These are phyloP conservation scores for Suillus cothurnatus DNA, from an alignment of 768 basidiomycete species.

Conservation along the genomic window DNA sequence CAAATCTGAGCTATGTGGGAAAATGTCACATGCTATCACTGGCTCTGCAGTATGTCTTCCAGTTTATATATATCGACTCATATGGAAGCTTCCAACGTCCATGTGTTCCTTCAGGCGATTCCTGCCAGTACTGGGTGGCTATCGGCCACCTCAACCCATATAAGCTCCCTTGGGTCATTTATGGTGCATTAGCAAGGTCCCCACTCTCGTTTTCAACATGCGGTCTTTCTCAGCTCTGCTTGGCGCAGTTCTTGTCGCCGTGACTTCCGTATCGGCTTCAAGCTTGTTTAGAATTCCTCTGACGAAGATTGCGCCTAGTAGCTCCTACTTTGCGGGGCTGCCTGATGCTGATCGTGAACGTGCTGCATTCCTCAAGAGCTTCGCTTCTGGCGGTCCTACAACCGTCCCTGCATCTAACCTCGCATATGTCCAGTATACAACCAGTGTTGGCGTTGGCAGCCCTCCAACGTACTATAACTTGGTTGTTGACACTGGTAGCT, in stretches of 20 bases:
- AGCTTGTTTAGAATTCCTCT: constrained; percentile 2
- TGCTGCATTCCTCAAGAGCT: constrained; percentile 2
- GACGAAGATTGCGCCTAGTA: neutral
- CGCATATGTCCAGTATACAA: constrained; percentile 16
- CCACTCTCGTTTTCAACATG: neutral
- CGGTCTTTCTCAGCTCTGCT: constrained; percentile 4
- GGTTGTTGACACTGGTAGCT: constrained; percentile 26
- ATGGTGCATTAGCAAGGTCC: no score
- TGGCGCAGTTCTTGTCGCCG: neutral
- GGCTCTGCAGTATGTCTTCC: neutral
- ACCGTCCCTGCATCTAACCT: constrained; percentile 11
- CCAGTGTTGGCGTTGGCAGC: constrained; percentile 19
- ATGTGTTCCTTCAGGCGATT: neutral
- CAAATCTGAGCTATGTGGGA: neutral
- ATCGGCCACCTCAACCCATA: neutral
- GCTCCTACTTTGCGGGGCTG: neutral
- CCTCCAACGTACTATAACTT: constrained; percentile 20
- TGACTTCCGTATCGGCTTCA: constrained; percentile 2
- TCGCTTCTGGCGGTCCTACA: neutral
- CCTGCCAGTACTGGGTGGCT: neutral
- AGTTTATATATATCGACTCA: neutral
- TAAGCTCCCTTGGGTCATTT: neutral
- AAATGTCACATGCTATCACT: neutral
- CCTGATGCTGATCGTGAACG: constrained; percentile 9
- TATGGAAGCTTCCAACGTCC: neutral